Evolutionary conservation across 441 rosid species (phyloP), one percentile per base, ranked within the genome.

Genomic region (Erodium trifolium): DNA sequence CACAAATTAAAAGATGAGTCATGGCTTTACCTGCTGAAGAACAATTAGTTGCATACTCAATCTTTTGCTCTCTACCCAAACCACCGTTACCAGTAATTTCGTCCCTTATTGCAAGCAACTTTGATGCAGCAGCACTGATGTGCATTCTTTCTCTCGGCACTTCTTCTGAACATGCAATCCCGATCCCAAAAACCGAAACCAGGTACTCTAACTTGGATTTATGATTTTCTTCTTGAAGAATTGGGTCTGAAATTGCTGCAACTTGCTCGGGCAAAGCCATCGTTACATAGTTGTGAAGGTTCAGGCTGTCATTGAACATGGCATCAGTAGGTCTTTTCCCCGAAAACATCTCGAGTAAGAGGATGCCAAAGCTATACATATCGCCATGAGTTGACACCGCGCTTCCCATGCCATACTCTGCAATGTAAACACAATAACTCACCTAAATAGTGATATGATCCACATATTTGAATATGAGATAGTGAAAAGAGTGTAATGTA

Each of bases 341-440:
- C 2, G 67, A 23, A 19, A 67, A 67, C 57, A 4, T 0, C 53
- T 67, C 75, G 18, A 72, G 66, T 23, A 2, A 4, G 8, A 72
- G 17, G 35, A 72, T 53, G 0, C 68, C 75, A 2, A 35, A 67
- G 0, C n/a, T 67, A 47, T 72, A 72, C 2, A 19, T 29, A 4
- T 72, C 31, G 14, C 71, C 75, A 0, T 49, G 12, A 0, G 3
- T 62, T 8, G 75, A 67, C 16, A 31, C 63, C 19, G 12, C 0
- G 2, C 71, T 5, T 60, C 71, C 71, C 35, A 34, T 17, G 10
- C 75, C 75, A 62, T 67, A 47, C 16, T 72, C 10, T 67, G 7
- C 43, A 2, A n/a, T 41, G 4, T 51, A 2, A 8, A 51, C 14
- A n/a, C 57, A 49, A 2, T 12, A 47, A 10, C 9, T 37, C 8